Evolutionary conservation across 1,284 basidiomycete genomes (phyloP).

Genomic region (Pascua sp.): DNA sequence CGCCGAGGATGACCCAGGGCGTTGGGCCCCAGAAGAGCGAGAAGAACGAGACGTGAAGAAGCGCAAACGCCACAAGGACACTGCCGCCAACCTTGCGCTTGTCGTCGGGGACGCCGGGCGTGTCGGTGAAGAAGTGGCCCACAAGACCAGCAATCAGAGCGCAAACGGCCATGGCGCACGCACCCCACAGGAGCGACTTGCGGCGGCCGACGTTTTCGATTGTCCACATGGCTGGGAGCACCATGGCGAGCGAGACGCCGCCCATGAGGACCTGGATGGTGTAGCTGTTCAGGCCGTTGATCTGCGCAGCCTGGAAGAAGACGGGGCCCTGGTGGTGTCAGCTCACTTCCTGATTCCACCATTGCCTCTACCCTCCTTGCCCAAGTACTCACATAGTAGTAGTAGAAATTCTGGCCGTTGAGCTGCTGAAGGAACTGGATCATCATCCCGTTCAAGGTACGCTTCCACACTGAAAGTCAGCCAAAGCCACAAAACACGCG

Average conservation of each 20-base stretch:
- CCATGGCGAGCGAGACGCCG: conserved; percentile 31
- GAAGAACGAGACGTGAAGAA: conserved; percentile 70
- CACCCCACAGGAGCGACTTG: conserved; percentile 50
- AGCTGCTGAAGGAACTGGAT: conserved; percentile 76
- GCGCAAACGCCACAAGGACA: conserved; percentile 65
- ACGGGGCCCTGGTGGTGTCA: conserved; percentile 57
- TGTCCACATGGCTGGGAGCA: conserved; percentile 41
- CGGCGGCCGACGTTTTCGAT: conserved; percentile 43
- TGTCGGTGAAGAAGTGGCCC: conserved; percentile 61
- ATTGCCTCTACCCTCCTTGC: not conserved
- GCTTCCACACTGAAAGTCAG: conserved; percentile 1
- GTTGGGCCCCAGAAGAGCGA: conserved; percentile 64
- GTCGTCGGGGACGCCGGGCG: conserved; percentile 47
- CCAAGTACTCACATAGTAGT: conserved; percentile 5
- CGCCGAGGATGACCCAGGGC: conserved; percentile 63
- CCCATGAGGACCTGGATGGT: conserved; percentile 28
- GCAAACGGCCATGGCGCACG: conserved; percentile 57
- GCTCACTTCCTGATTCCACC: not conserved
- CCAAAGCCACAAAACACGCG: not conserved
- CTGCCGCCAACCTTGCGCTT: conserved; percentile 58
- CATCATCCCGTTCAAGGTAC: conserved; percentile 62
- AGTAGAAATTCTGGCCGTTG: conserved; percentile 48
- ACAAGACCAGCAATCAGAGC: conserved; percentile 58
- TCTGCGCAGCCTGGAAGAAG: conserved; percentile 73
- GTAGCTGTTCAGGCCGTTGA: conserved; percentile 60